These are phyloP conservation scores for Penicillium turbatum DNA, from an alignment of 495 filamentous ascomycete species.

Conservation along the genomic window DNA sequence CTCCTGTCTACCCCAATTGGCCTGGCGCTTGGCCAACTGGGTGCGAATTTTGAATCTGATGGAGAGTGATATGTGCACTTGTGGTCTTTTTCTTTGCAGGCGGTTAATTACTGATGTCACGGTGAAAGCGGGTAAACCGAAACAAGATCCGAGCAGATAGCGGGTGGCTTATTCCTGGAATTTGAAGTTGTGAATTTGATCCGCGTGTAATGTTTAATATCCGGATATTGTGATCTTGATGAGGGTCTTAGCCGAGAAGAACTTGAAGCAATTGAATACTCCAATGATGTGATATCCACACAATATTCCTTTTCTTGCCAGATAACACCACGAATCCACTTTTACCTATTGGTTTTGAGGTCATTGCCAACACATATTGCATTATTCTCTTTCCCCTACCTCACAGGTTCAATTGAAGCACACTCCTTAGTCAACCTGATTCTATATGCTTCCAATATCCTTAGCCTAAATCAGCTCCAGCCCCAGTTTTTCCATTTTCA, in stretches of 20 bases:
- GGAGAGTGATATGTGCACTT: not conserved
- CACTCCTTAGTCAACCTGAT: not conserved
- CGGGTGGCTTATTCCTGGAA: too few relatives aligned
- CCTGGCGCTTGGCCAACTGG: conserved; percentile 18
- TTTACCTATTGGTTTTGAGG: not conserved
- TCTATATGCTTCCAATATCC: not conserved
- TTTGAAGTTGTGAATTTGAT: too few relatives aligned
- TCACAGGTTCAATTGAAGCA: not conserved
- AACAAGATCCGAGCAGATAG: too few relatives aligned
- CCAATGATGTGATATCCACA: not conserved
- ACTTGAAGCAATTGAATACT: too few relatives aligned
- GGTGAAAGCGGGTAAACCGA: not conserved
- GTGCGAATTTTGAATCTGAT: conserved; percentile 8
- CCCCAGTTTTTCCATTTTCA: not conserved
- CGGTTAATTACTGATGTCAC: not conserved
- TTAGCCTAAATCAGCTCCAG: conserved; percentile 9
- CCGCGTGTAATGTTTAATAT: too few relatives aligned
- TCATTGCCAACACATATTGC: not conserved
- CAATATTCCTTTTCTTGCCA: too few relatives aligned
- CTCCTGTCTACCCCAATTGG: conserved; percentile 14
- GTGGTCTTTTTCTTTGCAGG: not conserved
- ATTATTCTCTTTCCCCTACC: not conserved
- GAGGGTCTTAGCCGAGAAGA: too few relatives aligned
- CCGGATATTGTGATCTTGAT: too few relatives aligned
- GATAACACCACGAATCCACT: too few relatives aligned